Evolutionary conservation across 2,329 filamentous ascomycete genomes (phyloP), one percentile per base, ranked within the genome.

Genomic region (Diaporthe amygdali): DNA sequence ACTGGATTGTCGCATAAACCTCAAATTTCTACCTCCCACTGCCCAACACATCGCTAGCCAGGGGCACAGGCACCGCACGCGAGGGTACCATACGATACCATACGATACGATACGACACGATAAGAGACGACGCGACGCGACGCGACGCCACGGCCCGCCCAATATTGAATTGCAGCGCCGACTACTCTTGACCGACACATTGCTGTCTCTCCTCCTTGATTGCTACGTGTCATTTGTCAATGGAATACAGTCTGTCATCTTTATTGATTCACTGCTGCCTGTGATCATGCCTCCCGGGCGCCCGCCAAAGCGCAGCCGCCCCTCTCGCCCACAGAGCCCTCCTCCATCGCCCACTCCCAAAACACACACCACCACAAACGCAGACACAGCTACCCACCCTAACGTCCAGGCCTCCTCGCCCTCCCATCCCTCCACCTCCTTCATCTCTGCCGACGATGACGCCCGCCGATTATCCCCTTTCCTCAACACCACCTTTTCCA

Each of bases 401-500:
- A 32, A n/a, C 37, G 27, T 3, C n/a, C 22, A 37, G 32, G 46
- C 34, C 32, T 69, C 66, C 20, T 71, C 70, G 27, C 66, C 70
- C 41, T 63, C 70, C 20, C 55, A 66, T 32, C 49, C 64, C 9
- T 66, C 69, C 25, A 52, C 55, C 17, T 68, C 69, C 5, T 47
- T 44, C 9, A n/a, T 39, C 25, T 54, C 69, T 49, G 17, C 71
- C 71, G 10, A 34, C 74, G 70, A 73, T 25, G 70, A 74, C 30
- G 76, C 76, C 10, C 71, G 77, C 46, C 76, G 80, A 30, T 73
- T 76, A 1, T 72, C 82, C 30, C 83, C 84, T 2, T 87, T 91
- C 77, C 89, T 88, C 81, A 87, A 89, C 80, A 89, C 86, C 0
- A 89, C 88, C 17, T 90, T 89, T 74, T 87, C 88, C 4, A 85